A percentile compares a stretch with the other conserved stretches of the same genome.
Conservation (phyloP, 1,139 yeast genomes). For the Taphrina populina region DNA sequence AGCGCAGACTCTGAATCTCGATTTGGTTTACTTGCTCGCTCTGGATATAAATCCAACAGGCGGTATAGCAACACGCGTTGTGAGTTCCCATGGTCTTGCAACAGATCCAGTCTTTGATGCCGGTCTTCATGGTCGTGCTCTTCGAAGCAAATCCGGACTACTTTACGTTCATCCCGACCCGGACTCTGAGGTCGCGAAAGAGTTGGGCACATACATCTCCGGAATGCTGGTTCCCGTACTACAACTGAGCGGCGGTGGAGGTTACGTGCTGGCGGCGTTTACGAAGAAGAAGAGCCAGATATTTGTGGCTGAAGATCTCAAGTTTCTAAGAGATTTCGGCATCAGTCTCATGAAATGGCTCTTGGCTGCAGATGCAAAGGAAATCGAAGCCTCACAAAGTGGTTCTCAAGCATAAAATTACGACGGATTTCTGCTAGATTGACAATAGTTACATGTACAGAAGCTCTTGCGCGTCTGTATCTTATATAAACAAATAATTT, state of each 20-base stretch:
- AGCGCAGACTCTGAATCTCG: constrained; percentile 35
- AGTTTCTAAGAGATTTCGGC: constrained; percentile 30
- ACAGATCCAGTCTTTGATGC: constrained; percentile 39
- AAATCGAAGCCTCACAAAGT: constrained; percentile 12
- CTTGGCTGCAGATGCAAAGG: constrained; percentile 32
- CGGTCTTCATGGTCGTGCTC: constrained; percentile 40
- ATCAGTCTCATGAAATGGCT: constrained; percentile 30
- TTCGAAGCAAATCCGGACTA: constrained; percentile 49
- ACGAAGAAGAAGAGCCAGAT: constrained; percentile 32
- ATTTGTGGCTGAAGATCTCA: constrained; percentile 32
- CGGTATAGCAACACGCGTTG: constrained; percentile 31
- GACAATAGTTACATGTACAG: too few species aligned
- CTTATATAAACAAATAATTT: too few species aligned
- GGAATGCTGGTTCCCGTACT: constrained; percentile 34
- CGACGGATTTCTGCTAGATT: too few species aligned
- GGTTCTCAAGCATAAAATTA: too few species aligned
- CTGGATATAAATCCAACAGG: constrained; percentile 11
- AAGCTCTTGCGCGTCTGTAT: too few species aligned
- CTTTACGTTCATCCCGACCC: constrained; percentile 38
- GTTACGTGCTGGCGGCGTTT: constrained; percentile 33
- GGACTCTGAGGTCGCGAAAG: constrained; percentile 45
- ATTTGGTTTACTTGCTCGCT: constrained; percentile 34
- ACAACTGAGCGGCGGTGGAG: constrained; percentile 25
- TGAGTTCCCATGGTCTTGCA: constrained; percentile 40
- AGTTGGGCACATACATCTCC: constrained; percentile 29